These are phyloP conservation scores for Thuja plicata DNA, from an alignment of 83 land plant genomes.

Conservation along the genomic window DNA sequence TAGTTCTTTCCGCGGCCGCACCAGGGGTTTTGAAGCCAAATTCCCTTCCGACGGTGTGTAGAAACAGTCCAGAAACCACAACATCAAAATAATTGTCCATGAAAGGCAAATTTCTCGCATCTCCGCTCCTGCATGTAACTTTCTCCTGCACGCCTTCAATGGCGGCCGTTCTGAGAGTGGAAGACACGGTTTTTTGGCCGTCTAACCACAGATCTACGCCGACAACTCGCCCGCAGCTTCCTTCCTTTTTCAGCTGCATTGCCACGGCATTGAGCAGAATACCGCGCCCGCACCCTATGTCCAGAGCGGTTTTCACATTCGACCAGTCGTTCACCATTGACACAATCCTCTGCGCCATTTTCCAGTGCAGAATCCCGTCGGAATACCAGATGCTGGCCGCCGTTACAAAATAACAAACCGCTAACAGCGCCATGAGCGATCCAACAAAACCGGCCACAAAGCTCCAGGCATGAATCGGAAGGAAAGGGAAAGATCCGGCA, in stretches of 20 bases:
- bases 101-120: conserved; percentile 61
- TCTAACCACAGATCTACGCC: conserved; percentile 46
- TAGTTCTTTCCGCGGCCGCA: conserved; percentile 54
- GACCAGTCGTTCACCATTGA: conserved; percentile 57
- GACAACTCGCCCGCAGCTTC: conserved; percentile 58
- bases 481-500: conserved; percentile 22
- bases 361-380: conserved; percentile 43
- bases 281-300: conserved; percentile 72
- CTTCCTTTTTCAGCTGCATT: conserved; percentile 55
- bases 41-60: conserved; percentile 52
- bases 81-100: conserved; percentile 64
- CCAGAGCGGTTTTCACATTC: conserved; percentile 46
- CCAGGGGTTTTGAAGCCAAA: conserved; percentile 25
- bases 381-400: conserved; percentile 57
- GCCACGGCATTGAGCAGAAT: conserved; percentile 66
- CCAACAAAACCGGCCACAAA: conserved; percentile 52
- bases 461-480: conserved; percentile 33
- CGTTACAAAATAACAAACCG: conserved; percentile 53
- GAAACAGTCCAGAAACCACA: conserved; percentile 60
- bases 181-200: conserved; percentile 24
- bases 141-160: conserved; percentile 66
- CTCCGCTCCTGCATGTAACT: conserved; percentile 65
- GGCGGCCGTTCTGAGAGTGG: conserved; percentile 52
- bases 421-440: conserved; percentile 44
- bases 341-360: conserved; percentile 60